Conservation (phyloP, 768 basidiomycete species). For the Amanita thiersii region DNA sequence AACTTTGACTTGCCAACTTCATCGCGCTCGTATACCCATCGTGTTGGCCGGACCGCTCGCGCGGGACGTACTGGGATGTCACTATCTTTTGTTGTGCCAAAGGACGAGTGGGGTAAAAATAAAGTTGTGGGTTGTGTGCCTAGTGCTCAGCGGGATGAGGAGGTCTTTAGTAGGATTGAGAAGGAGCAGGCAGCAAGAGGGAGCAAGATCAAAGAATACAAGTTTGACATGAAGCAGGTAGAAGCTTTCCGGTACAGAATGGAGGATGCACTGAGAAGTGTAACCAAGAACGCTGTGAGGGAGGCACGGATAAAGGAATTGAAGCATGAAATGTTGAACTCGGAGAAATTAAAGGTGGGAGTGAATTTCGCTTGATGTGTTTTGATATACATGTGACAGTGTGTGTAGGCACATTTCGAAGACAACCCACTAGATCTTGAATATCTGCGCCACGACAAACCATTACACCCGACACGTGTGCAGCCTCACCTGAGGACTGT, state of each 20-base stretch:
- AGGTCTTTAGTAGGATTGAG: conserved; percentile 69
- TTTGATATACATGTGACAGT: background rate
- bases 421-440: conserved; percentile 93
- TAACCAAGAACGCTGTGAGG: conserved; percentile 77
- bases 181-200: conserved; percentile 57
- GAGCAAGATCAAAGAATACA: conserved; percentile 75
- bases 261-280: conserved; percentile 89
- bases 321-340: conserved; percentile 88
- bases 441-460: conserved; percentile 89
- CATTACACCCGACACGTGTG: conserved; percentile 81
- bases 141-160: conserved; percentile 70
- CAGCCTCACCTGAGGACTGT: conserved; percentile 96
- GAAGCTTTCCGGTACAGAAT: conserved; percentile 97
- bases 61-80: conserved; percentile 92
- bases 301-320: conserved; percentile 94
- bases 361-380: background rate
- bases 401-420: conserved; percentile 84
- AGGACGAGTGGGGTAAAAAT: conserved; percentile 61
- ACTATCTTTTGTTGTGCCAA: conserved; percentile 78
- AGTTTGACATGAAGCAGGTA: conserved; percentile 92
- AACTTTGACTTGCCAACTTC: conserved; percentile 97
- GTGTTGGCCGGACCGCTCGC: conserved; percentile 93
- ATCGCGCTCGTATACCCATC: conserved; percentile 85
- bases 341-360: conserved; percentile 89
- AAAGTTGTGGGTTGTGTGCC: conserved; percentile 63